A percentile compares a stretch with the other conserved stretches of the same genome.
These are phyloP conservation scores for Verbascum thapsus DNA, from an alignment of 257 asterid species.

Conservation along the genomic window DNA sequence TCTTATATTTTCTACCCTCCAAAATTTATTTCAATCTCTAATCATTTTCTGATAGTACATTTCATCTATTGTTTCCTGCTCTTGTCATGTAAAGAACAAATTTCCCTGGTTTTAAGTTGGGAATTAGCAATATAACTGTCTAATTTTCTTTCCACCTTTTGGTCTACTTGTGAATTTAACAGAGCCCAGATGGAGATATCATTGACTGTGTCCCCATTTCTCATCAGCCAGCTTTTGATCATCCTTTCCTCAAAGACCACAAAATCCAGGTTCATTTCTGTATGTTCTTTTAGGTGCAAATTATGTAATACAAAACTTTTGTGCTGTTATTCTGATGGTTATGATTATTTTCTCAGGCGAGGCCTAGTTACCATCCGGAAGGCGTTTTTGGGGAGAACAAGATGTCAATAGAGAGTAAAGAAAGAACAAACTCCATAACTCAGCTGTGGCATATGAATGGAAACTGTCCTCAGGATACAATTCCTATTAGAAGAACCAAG, in stretches of 20 bases:
- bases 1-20: too few species aligned
- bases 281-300: neutral
- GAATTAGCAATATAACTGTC: too few species aligned
- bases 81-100: too few species aligned
- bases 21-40: neutral
- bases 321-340: too few species aligned
- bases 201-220: constrained; percentile 68
- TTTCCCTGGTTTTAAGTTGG: too few species aligned
- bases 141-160: too few species aligned
- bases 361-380: constrained; percentile 63
- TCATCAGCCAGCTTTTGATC: constrained; percentile 71
- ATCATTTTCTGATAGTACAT: constrained; percentile 6
- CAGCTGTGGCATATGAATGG: constrained; percentile 71
- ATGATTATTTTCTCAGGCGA: constrained; percentile 42
- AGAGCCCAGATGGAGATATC: constrained; percentile 66
- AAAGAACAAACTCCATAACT: constrained; percentile 38
- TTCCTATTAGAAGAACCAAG: constrained; percentile 58
- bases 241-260: constrained; percentile 70
- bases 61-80: too few species aligned
- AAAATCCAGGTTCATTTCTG: constrained; percentile 49
- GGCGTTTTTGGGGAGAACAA: constrained; percentile 50
- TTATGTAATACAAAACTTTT: too few species aligned
- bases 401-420: constrained; percentile 35
- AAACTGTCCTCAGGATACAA: constrained; percentile 50
- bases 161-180: constrained; percentile 5